These are phyloP conservation scores for Herpetospermum pedunculosum DNA, from an alignment of 306 rosid species.

Conservation along the genomic window DNA sequence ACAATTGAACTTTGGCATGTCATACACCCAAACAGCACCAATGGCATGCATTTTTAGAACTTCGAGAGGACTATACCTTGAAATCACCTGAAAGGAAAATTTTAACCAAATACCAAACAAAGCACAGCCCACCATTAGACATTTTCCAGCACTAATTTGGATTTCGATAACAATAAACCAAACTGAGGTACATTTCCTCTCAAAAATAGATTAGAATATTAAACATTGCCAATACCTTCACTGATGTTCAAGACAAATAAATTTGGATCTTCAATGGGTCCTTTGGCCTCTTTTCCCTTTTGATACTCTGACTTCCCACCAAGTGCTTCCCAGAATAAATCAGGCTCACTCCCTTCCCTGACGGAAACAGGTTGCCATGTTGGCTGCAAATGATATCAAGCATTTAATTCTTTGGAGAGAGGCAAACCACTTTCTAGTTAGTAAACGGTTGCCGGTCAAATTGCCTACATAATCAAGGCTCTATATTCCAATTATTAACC, in stretches of 20 bases:
- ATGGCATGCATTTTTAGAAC: constrained; percentile 8
- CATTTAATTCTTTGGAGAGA: constrained; percentile 7
- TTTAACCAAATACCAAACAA: constrained; percentile 36
- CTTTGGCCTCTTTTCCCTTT: constrained; percentile 59
- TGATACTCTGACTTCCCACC: constrained; percentile 72
- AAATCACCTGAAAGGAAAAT: constrained; percentile 57
- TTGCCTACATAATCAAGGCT: not conserved
- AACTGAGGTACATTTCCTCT: constrained; percentile 29
- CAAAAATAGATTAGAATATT: not conserved
- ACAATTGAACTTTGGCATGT: constrained; percentile 3
- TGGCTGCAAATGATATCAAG: constrained; percentile 40
- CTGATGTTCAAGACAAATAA: constrained; percentile 49
- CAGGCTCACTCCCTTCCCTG: constrained; percentile 93
- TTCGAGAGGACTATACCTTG: constrained; percentile 43
- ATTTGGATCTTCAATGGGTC: constrained; percentile 65
- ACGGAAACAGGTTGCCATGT: constrained; percentile 66
- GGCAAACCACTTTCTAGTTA: not conserved
- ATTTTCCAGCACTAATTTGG: constrained; percentile 31
- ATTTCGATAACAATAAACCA: constrained; percentile 48
- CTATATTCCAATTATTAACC: not conserved
- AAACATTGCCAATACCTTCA: constrained; percentile 41
- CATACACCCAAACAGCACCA: constrained; percentile 2
- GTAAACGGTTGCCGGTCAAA: not conserved
- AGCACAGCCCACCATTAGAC: constrained; percentile 64
- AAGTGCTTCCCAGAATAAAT: constrained; percentile 62